Base-by-base conservation (phyloP, 2,329 filamentous ascomycete species). In the Aureobasidium sp. region DNA sequence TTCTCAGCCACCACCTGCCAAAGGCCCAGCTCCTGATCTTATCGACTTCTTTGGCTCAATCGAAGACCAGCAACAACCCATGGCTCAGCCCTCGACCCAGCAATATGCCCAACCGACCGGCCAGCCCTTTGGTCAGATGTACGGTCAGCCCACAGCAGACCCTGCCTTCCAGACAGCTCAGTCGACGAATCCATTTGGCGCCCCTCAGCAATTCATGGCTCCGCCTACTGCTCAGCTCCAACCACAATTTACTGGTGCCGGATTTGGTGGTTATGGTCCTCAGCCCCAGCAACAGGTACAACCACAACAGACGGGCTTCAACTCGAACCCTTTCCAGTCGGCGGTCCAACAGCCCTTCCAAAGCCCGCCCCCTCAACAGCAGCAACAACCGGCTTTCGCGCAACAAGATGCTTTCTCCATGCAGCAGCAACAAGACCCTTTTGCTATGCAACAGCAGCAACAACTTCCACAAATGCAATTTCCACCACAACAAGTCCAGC, bases 1-100 rank as follows among this genome's bases (percentile, higher is more conserved):
- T 5, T 71, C 73, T 42, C 69, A 72, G 37, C 36, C 58, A 41
- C 36, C 58, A 48, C 59, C 68, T 41, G 61, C 72, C 39, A 91
- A 88, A 74, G 86, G 83, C 1, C 85, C 87, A 31, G 86, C 84
- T 67, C 85, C 87, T 31, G 89, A 95, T 78, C 80, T 95, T 64
- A 97, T 96, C 71, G 94, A 93, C 78, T 97, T 96, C 76, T 96
- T 96, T 73, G 93, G 88, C 70, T 92, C 91, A 6, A 96, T 96
- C 69, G 92, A 97, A 70, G 86, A 91, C 71, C 91, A 92, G 66
- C 91, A 94, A 73, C 89, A 89, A 57, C 80, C 87, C 1, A 74
- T 76, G 72, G 72, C 70, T 36, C 74, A 75, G 51, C 66, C 70
- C 41, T 64, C 68, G 37, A 67, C 67, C 20, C 71, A 72, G 61